Evolutionary conservation across 495 filamentous ascomycete genomes (phyloP), one percentile per base, ranked within the genome.

Genomic region (Geoglossum glabrum): DNA sequence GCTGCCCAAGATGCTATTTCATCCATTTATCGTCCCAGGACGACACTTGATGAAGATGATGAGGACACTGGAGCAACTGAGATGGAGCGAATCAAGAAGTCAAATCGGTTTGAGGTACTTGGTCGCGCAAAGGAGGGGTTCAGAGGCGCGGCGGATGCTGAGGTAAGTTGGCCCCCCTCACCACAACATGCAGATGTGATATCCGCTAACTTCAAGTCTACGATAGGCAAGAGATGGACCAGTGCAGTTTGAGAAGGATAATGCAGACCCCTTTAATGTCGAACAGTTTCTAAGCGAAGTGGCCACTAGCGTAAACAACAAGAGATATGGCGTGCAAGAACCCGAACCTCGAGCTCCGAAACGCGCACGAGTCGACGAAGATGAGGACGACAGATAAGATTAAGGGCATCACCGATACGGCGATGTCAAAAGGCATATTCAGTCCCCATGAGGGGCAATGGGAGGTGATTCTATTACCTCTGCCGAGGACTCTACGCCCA

Each of bases 241-340:
- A 1, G 92, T 99, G n/a, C 87, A 94, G 66, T 99, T 99, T 66
- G 92, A 97, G 72, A 94, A 92, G 71, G 92, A 96, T 61, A 77
- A 73, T 3, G 76, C 76, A 19, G 90, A 96, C 72, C 87, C 88
- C 7, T 97, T 97, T 63, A 84, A 89, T 31, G 88, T 97, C 59
- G 87, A 95, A 63, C 85, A 83, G 74, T 83, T 99, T 65, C 77
- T 74, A 26, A 28, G 47, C 33, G 40, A 59, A 30, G 46, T 34
- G 31, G 45, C 56, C 40, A 50, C 38, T n/a, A 52, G 55, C n/a
- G 59, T 69, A 23, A 76, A 81, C 0, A 84, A 80, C 68, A 85
- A 94, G 67, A 81, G 90, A 56, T 93, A 84, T 69, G 93, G 89
- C 3, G 75, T 97, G 54, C 83, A 90, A 66, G 87, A 90, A 52